Evolutionary conservation across 257 asterid genomes (phyloP).

Genomic region (Anisodus acutangulus): DNA sequence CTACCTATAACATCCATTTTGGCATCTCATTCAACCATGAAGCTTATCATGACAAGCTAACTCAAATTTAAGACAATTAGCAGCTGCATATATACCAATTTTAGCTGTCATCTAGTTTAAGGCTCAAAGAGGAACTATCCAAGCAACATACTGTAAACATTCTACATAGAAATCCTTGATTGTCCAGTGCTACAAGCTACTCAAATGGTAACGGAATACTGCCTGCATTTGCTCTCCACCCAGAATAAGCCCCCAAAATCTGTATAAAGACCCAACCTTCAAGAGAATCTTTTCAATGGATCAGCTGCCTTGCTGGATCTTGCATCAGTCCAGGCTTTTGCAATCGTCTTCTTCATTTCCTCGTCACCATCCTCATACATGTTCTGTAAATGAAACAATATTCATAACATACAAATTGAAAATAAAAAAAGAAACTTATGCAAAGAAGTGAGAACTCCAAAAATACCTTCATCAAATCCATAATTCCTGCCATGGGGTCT

Average conservation of each 20-base stretch:
- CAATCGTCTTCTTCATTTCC: constrained; percentile 82
- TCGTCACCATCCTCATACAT: constrained; percentile 93
- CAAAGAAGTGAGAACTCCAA: neutral
- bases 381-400: constrained; percentile 48
- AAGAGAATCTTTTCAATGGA: constrained; percentile 51
- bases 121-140: too few relatives aligned
- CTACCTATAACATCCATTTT: neutral
- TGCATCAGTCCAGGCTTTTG: constrained; percentile 88
- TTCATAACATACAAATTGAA: neutral
- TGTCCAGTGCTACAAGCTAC: neutral
- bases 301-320: constrained; percentile 79
- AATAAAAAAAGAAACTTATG: neutral
- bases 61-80: constrained; percentile 27
- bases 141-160: constrained; percentile 3
- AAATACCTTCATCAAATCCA: constrained; percentile 88
- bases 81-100: neutral
- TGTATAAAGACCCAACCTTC: constrained; percentile 28
- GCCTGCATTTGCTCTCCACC: constrained; percentile 2
- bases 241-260: neutral
- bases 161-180: constrained; percentile 1
- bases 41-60: neutral
- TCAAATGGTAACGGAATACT: neutral
- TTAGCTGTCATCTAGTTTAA: constrained; percentile 64
- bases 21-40: neutral
- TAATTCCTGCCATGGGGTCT: constrained; percentile 93